Evolutionary conservation across 2,329 filamentous ascomycete species (phyloP).

Genomic region (Harringtonia lauricola): DNA sequence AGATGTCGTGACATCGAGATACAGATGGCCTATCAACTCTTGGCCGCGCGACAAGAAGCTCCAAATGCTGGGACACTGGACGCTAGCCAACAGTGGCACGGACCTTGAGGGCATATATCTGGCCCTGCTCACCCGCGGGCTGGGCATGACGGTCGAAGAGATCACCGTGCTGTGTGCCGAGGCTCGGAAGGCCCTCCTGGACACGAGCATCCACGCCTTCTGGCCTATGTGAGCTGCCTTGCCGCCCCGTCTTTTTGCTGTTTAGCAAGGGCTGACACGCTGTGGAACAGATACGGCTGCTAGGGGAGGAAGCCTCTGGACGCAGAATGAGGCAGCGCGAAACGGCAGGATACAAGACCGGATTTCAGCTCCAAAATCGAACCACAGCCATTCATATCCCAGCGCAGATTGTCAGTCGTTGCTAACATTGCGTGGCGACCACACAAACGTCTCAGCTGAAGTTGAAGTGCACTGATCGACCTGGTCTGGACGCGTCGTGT

Average conservation of each 20-base stretch:
- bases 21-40: constrained; percentile 17
- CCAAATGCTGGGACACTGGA: constrained; percentile 17
- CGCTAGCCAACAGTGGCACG: background rate
- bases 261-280: background rate
- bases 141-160: constrained; percentile 15
- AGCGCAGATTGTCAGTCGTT: too few species aligned
- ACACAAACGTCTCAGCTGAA: too few species aligned
- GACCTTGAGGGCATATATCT: background rate
- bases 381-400: too few species aligned
- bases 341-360: too few species aligned
- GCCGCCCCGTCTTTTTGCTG: too few species aligned
- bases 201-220: constrained; percentile 16
- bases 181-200: constrained; percentile 12
- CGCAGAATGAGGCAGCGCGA: too few species aligned
- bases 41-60: constrained; percentile 18
- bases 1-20: constrained; percentile 14
- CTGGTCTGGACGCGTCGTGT: too few species aligned
- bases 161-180: constrained; percentile 11
- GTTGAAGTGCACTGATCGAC: too few species aligned
- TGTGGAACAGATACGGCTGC: too few species aligned
- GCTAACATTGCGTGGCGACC: too few species aligned
- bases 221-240: constrained; percentile 16
- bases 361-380: too few species aligned
- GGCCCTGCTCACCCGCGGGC: background rate
- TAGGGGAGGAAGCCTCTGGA: too few species aligned